These are phyloP conservation scores for Cyclocybe cylindracea DNA, from an alignment of 768 basidiomycete species.

Conservation along the genomic window DNA sequence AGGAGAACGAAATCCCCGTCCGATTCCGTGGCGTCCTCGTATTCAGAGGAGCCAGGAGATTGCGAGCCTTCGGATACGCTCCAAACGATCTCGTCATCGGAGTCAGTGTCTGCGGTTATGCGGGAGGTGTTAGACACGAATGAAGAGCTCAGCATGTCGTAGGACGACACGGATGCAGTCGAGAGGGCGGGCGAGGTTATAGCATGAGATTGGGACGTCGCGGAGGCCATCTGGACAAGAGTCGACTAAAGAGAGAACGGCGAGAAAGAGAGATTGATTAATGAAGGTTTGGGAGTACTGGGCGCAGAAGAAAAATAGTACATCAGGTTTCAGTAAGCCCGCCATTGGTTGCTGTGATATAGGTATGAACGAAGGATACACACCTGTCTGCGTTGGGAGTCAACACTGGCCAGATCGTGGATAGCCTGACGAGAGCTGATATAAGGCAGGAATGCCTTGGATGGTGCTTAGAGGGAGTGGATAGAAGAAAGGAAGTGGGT, in stretches of 20 bases:
- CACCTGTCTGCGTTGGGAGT: no score
- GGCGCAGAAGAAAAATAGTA: not conserved
- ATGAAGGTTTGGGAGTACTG: no score
- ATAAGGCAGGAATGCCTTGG: no score
- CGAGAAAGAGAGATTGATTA: no score
- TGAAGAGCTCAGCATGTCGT: conserved; percentile 27
- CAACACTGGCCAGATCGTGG: no score
- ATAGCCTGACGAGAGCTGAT: no score
- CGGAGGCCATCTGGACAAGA: conserved; percentile 10
- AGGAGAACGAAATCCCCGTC: conserved; percentile 57
- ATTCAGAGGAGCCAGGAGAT: conserved; percentile 24
- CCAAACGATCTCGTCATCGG: conserved; percentile 63
- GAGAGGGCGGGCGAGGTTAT: conserved; percentile 23
- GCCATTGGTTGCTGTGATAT: not conserved
- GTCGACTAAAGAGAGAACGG: not conserved
- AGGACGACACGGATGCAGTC: conserved; percentile 27
- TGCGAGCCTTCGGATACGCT: conserved; percentile 36
- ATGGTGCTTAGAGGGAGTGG: no score
- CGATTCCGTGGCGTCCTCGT: conserved; percentile 30
- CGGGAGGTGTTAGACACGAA: conserved; percentile 11
- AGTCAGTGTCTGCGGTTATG: conserved; percentile 29
- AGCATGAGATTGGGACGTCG: conserved; percentile 6
- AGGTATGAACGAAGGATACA: not conserved
- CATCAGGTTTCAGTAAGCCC: not conserved
- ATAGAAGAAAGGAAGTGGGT: no score